A percentile compares a stretch with the other conserved stretches of the same genome.
phyloP scores from a whole-genome alignment of 2,329 filamentous ascomycete species.

The Sarocladiaceae sp. region DNA sequence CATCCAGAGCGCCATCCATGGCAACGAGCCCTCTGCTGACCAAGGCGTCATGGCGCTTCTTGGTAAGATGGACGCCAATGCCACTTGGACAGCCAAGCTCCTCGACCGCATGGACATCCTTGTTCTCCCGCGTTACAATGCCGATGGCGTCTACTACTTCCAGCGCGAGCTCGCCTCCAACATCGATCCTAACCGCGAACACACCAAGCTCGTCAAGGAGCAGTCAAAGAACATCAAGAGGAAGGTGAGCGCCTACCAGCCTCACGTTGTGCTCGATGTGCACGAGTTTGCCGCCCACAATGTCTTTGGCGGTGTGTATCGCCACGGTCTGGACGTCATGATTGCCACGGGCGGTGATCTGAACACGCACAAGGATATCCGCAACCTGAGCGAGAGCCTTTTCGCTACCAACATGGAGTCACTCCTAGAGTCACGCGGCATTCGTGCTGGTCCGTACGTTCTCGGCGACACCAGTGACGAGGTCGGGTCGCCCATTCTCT shows the following conservation, averaged over 20 bases:
- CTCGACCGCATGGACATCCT: slow-evolving; percentile 22
- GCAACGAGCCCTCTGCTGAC: slow-evolving; percentile 22
- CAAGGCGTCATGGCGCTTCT: slow-evolving; percentile 20
- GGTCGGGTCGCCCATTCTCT: slow-evolving; percentile 13
- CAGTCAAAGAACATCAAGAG: slow-evolving; percentile 21
- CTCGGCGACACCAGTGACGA: slow-evolving; percentile 13
- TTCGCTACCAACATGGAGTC: slow-evolving; percentile 17
- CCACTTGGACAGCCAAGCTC: slow-evolving; percentile 18
- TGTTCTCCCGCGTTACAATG: slow-evolving; percentile 22
- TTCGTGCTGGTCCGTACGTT: slow-evolving; percentile 23
- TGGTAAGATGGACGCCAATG: slow-evolving; percentile 21
- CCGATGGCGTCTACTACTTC: slow-evolving; percentile 22
- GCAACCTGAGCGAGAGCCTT: slow-evolving; percentile 16
- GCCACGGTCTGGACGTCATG: slow-evolving; percentile 20
- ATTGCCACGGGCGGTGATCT: slow-evolving; percentile 22
- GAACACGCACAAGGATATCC: slow-evolving; percentile 22
- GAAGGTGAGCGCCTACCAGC: slow-evolving; percentile 16
- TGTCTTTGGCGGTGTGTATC: slow-evolving; percentile 17
- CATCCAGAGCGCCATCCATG: slow-evolving; percentile 22
- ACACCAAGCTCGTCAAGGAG: slow-evolving; percentile 19
- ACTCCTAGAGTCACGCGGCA: slow-evolving; percentile 15
- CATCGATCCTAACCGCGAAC: slow-evolving; percentile 22
- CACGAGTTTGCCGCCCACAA: slow-evolving; percentile 12
- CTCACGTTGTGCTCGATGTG: slow-evolving; percentile 20
- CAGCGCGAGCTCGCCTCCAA: slow-evolving; percentile 20